Conservation (phyloP, 331 rosid genomes). For the Rhamnella rubrinervis region DNA sequence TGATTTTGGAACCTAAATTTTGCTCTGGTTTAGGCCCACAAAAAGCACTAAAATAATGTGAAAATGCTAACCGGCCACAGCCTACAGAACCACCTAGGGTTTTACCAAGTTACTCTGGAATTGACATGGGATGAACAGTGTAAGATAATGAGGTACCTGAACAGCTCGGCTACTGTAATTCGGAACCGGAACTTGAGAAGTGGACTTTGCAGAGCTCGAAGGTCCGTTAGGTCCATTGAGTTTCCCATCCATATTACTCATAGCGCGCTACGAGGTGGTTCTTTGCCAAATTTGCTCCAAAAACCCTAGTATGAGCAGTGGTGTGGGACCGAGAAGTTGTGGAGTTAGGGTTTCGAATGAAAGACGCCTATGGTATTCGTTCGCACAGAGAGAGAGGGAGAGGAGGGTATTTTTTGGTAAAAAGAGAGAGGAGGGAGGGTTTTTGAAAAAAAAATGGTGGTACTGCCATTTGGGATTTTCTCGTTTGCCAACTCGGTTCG, state of each 20-base stretch:
- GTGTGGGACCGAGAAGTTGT: too few relatives aligned
- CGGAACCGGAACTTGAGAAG: conserved; percentile 41
- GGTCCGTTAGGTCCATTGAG: conserved; percentile 50
- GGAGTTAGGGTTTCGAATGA: too few relatives aligned
- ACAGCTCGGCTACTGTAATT: conserved; percentile 65
- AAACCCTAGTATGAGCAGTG: neutral
- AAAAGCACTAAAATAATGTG: neutral
- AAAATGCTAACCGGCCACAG: neutral
- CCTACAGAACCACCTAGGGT: conserved; percentile 39
- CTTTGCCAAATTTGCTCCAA: neutral
- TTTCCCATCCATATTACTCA: conserved; percentile 55
- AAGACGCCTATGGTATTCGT: too few relatives aligned
- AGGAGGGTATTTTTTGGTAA: neutral
- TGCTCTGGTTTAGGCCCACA: neutral
- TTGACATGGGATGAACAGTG: neutral
- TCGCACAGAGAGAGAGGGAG: conserved; percentile 22
- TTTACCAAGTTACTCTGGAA: conserved; percentile 26
- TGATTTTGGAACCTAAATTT: neutral
- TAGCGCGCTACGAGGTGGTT: conserved; percentile 10
- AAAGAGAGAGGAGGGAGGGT: conserved; percentile 25
- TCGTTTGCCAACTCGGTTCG: too few relatives aligned
- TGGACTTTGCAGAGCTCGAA: conserved; percentile 46
- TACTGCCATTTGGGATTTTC: neutral
- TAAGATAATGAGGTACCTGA: conserved; percentile 47
- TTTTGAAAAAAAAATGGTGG: neutral